These are phyloP conservation scores for Fusarium coicis DNA, from an alignment of 2,329 filamentous ascomycete species.

Conservation along the genomic window DNA sequence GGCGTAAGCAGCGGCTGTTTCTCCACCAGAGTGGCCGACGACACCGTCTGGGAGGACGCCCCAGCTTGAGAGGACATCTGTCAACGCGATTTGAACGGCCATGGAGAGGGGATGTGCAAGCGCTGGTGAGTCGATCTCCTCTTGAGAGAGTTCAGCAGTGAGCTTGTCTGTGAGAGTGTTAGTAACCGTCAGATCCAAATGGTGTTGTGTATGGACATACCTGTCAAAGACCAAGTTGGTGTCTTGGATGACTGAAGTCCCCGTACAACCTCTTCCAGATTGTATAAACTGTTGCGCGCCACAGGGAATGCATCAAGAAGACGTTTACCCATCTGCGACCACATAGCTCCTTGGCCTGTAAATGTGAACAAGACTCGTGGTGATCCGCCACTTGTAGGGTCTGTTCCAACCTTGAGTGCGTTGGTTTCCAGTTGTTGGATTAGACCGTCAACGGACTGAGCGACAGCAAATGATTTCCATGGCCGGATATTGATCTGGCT, in stretches of 20 bases:
- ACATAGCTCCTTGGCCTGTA: constrained; percentile 37
- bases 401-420: constrained; percentile 28
- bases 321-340: constrained; percentile 39
- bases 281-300: constrained; percentile 31
- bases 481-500: constrained; percentile 35
- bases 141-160: constrained; percentile 24
- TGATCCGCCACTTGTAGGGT: background rate
- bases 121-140: constrained; percentile 28
- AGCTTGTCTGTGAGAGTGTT: constrained; percentile 27
- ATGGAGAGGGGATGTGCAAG: constrained; percentile 36
- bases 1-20: constrained; percentile 38
- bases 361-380: constrained; percentile 29
- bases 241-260: constrained; percentile 18
- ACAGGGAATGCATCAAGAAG: constrained; percentile 37
- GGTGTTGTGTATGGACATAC: background rate
- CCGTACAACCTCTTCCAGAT: constrained; percentile 23
- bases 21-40: constrained; percentile 38
- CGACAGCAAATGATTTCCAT: constrained; percentile 39
- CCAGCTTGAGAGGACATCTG: constrained; percentile 36
- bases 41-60: constrained; percentile 32
- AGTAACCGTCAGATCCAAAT: background rate
- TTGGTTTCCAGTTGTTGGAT: constrained; percentile 33
- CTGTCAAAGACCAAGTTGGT: constrained; percentile 27
- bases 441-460: constrained; percentile 31
- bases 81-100: constrained; percentile 33